Evolutionary conservation across 768 basidiomycete genomes (phyloP).

Genomic region (Leucocoprinus leucothites): DNA sequence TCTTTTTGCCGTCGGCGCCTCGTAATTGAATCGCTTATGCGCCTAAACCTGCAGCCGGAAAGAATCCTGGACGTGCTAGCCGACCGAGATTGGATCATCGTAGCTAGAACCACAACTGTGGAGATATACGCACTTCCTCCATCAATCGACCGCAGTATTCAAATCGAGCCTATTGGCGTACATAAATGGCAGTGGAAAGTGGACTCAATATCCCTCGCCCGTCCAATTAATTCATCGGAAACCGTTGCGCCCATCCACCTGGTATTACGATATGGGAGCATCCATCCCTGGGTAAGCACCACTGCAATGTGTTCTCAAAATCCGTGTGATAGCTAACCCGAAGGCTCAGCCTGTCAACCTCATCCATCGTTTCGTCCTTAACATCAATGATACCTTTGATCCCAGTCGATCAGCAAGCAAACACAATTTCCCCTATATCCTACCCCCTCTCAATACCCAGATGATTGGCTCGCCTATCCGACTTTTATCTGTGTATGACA

Average conservation of each 20-base stretch:
- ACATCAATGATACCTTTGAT: constrained; percentile 38
- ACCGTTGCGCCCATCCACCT: constrained; percentile 33
- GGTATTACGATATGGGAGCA: constrained; percentile 56
- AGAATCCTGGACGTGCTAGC: constrained; percentile 39
- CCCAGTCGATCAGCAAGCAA: constrained; percentile 20
- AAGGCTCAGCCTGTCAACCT: constrained; percentile 53
- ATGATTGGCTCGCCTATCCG: constrained; percentile 54
- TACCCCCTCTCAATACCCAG: constrained; percentile 32
- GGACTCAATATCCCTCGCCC: constrained; percentile 42
- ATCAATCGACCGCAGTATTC: constrained; percentile 16
- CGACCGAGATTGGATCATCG: constrained; percentile 39
- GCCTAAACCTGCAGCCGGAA: constrained; percentile 26
- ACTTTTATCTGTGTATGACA: constrained; percentile 50
- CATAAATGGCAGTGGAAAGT: constrained; percentile 57
- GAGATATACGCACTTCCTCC: constrained; percentile 39
- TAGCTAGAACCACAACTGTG: constrained; percentile 38
- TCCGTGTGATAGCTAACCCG: not conserved
- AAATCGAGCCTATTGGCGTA: constrained; percentile 40
- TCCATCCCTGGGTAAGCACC: constrained; percentile 49
- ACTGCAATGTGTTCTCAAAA: not conserved
- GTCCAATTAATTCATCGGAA: not conserved
- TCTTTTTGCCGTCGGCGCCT: not conserved
- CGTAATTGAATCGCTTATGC: not conserved
- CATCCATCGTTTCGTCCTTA: constrained; percentile 58
- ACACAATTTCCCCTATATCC: constrained; percentile 44